Evolutionary conservation across 2,329 filamentous ascomycete genomes (phyloP).

Genomic region (Alternaria longipes): DNA sequence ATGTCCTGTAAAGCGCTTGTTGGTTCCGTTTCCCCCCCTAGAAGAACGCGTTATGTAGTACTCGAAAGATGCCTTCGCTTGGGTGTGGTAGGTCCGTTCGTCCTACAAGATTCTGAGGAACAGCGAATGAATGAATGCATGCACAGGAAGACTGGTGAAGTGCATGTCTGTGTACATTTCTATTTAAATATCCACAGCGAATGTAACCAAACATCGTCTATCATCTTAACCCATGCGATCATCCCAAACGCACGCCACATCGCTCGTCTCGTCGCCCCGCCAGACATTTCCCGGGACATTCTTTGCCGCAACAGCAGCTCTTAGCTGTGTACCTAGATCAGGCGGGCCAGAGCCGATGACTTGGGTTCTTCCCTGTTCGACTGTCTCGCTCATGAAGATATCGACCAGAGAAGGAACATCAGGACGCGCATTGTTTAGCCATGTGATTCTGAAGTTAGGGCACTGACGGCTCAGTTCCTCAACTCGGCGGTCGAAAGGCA

Average conservation of each 20-base stretch:
- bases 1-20: too few species aligned
- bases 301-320: constrained; percentile 14
- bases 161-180: background rate
- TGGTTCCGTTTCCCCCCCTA: too few species aligned
- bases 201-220: background rate
- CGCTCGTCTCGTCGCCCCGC: constrained; percentile 7
- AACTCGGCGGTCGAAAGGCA: background rate
- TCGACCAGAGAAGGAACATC: constrained; percentile 4
- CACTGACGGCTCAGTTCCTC: constrained; percentile 6
- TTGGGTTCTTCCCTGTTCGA: constrained; percentile 8
- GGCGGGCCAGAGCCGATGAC: constrained; percentile 5
- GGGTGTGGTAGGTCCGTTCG: too few species aligned
- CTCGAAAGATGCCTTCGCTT: too few species aligned
- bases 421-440: constrained; percentile 8
- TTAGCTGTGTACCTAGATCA: constrained; percentile 6
- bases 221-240: constrained; percentile 4
- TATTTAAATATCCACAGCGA: constrained; percentile 5
- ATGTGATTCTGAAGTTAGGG: constrained; percentile 13
- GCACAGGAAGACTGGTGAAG: background rate
- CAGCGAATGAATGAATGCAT: background rate
- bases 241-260: constrained; percentile 16
- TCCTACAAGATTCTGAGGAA: too few species aligned
- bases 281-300: constrained; percentile 9
- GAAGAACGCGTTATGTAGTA: too few species aligned
- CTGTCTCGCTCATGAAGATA: constrained; percentile 7